These are phyloP conservation scores for Diplodia mutila DNA, from an alignment of 2,329 filamentous ascomycete species.

Conservation along the genomic window DNA sequence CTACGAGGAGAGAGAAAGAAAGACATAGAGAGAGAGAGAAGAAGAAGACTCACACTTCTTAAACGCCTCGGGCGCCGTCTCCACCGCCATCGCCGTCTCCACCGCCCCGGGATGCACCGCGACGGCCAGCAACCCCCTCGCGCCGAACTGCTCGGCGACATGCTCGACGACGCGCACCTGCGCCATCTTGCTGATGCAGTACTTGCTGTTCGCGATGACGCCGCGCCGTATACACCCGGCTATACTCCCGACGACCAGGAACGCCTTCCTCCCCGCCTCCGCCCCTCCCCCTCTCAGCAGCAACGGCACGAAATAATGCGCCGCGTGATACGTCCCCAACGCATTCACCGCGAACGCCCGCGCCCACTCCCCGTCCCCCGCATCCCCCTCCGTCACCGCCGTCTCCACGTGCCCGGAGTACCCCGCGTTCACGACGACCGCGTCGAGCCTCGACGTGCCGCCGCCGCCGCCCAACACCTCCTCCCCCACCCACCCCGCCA, in stretches of 20 bases:
- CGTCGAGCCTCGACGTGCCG: background rate
- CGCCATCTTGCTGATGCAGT: conserved; percentile 44
- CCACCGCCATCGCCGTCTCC: conserved; percentile 40
- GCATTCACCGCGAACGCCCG: conserved; percentile 44
- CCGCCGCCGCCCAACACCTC: background rate
- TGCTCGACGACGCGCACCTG: conserved; percentile 46
- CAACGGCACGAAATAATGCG: conserved; percentile 42
- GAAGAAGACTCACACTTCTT: conserved; percentile 6
- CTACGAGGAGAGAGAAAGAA: background rate
- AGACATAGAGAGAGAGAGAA: background rate
- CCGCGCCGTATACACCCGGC: conserved; percentile 43
- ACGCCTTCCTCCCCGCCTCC: conserved; percentile 32
- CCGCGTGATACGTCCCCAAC: conserved; percentile 43
- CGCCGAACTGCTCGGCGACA: conserved; percentile 40
- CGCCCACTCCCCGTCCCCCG: conserved; percentile 37
- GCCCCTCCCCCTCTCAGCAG: conserved; percentile 25
- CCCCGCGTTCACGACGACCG: conserved; percentile 23
- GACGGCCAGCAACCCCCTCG: conserved; percentile 35
- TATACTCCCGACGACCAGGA: conserved; percentile 34
- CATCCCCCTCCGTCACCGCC: conserved; percentile 39
- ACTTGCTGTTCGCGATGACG: conserved; percentile 46
- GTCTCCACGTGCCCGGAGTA: conserved; percentile 42
- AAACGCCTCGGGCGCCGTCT: conserved; percentile 33
- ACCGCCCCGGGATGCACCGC: conserved; percentile 46
- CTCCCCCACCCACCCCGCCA: background rate